Percentiles rank a stretch among this genome's conserved stretches.
Conservation (phyloP, 352 stramenopile species). For the Phytophthora sojae region DNA sequence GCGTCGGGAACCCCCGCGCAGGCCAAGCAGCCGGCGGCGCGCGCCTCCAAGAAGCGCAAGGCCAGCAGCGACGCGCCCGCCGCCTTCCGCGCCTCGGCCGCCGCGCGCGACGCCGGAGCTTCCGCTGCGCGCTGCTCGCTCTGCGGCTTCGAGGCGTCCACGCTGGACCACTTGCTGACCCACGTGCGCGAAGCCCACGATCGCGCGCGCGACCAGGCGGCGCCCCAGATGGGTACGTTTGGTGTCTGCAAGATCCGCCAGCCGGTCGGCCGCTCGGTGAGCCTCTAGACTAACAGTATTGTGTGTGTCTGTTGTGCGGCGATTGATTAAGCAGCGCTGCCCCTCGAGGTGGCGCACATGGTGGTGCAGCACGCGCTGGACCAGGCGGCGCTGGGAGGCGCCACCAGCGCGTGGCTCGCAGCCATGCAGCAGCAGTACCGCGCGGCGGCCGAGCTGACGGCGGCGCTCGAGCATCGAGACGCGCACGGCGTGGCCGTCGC, state of each 20-base stretch:
- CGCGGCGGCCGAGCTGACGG: constrained; percentile 43
- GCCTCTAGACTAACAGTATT: constrained; percentile 1
- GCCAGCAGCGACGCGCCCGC: constrained; percentile 27
- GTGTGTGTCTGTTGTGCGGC: not conserved
- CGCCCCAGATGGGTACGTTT: constrained; percentile 62
- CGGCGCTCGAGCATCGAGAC: constrained; percentile 51
- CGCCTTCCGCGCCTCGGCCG: constrained; percentile 22
- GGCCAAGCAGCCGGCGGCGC: constrained; percentile 12
- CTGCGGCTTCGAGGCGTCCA: constrained; percentile 53
- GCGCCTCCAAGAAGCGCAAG: constrained; percentile 71
- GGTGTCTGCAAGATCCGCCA: not conserved
- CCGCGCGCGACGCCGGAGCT: constrained; percentile 8
- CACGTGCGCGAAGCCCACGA: constrained; percentile 56
- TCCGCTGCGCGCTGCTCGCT: constrained; percentile 42
- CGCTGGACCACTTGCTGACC: constrained; percentile 59
- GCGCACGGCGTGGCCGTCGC: constrained; percentile 42
- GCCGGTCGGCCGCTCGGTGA: not conserved
- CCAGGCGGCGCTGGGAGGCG: constrained; percentile 55
- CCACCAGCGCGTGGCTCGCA: constrained; percentile 59
- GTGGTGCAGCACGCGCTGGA: constrained; percentile 62
- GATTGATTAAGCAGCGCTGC: constrained; percentile 40
- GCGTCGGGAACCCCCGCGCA: constrained; percentile 18
- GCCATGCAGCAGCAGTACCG: constrained; percentile 59
- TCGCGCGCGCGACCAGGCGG: constrained; percentile 15
- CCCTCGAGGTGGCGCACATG: constrained; percentile 66